These are phyloP conservation scores for Nicotiana knightiana DNA, from an alignment of 257 asterid species.

Conservation along the genomic window DNA sequence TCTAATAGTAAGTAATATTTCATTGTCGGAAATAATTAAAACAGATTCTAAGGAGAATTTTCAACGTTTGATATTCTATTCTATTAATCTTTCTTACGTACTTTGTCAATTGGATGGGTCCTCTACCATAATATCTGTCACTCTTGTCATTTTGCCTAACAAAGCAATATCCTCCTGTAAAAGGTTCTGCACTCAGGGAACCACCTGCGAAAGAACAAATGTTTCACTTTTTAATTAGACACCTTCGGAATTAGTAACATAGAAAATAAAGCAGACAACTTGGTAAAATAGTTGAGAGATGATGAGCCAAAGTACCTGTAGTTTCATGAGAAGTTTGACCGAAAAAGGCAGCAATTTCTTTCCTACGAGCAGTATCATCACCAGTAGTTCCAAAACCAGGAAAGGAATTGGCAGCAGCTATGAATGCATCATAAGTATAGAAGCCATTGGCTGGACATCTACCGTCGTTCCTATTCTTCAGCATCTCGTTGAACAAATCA, in stretches of 20 bases:
- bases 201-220: conserved; percentile 6
- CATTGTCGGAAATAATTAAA: too few relatives aligned
- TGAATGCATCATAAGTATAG: conserved; percentile 27
- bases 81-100: neutral
- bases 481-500: conserved; percentile 16
- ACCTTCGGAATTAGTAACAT: neutral
- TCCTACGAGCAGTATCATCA: conserved; percentile 13
- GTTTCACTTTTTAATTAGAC: neutral
- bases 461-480: conserved; percentile 13
- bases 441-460: conserved; percentile 23
- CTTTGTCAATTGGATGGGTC: conserved; percentile 24
- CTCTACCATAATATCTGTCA: conserved; percentile 21
- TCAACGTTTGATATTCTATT: neutral
- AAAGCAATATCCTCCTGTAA: conserved; percentile 24
- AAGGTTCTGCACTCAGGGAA: conserved; percentile 17
- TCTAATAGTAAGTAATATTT: too few relatives aligned
- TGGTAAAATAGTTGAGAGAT: neutral
- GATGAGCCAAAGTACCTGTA: conserved; percentile 9
- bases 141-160: conserved; percentile 11
- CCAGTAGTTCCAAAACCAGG: conserved; percentile 32
- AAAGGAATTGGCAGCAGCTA: conserved; percentile 24
- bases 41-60: too few relatives aligned
- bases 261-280: neutral
- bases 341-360: conserved; percentile 28
- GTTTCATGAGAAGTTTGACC: conserved; percentile 36